Evolutionary conservation across 1,139 yeast genomes (phyloP), one percentile per base, ranked within the genome.

Genomic region (Kodamaea fungicola): DNA sequence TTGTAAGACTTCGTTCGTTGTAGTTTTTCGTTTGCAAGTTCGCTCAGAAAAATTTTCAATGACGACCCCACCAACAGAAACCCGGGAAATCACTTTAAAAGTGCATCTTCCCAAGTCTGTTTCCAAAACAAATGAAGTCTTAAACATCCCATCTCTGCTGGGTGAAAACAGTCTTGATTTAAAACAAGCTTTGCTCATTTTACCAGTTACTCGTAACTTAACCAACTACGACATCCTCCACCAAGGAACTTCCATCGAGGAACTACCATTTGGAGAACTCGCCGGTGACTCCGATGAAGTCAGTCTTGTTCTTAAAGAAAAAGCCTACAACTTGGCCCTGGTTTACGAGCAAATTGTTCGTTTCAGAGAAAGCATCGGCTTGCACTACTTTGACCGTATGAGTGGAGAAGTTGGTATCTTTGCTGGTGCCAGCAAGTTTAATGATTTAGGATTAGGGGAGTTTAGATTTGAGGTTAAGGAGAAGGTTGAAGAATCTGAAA

Each of bases 81-180:
- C 29, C 12, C 4, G 12, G 29, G 29, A 54, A 39, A 51, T 64
- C 38, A 47, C 51, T 35, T 54, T 66, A 50, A 54, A 54, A 41
- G 47, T 69, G 31, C 48, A 53, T 45, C 60, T 70, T 38, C 74
- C 75, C 8, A 40, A 47, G 19, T 56, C 61, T 42, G 45, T 66
- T 24, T 37, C 47, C 37, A 37, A 40, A 10, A 36, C 39, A 4
- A 42, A 55, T 35, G 49, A 54, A 46, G 43, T 44, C 27, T 46
- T 74, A 32, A 65, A 62, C 37, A 55, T 74, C 38, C 65, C 67
- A 19, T 55, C 58, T 8, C 44, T 56, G 13, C 39, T 46, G 37
- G 55, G 61, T 25, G 87, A 80, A 47, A 61, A 79, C 22, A 53
- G 84, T 41, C 64, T 72, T 36, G 88, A 83, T 43, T 68, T 86